Evolutionary conservation across 768 basidiomycete species (phyloP).

Genomic region (Pisolithus tinctorius): DNA sequence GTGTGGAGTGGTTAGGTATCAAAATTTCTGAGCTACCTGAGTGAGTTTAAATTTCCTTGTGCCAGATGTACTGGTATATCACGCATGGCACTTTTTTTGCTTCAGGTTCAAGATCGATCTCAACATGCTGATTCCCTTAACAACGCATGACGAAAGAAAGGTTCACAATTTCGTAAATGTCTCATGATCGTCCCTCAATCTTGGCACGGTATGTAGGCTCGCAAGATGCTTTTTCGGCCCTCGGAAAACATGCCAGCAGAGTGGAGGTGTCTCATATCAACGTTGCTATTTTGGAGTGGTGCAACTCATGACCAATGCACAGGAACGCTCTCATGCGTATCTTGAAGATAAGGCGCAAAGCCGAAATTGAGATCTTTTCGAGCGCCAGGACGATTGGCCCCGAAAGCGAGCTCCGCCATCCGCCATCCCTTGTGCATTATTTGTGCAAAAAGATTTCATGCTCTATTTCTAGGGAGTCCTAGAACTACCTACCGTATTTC

Average conservation of each 20-base stretch:
- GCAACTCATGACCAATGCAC: conserved; percentile 1
- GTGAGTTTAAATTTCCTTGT: conserved; percentile 32
- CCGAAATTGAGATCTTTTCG: conserved; percentile 78
- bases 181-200: neutral
- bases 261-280: conserved; percentile 55
- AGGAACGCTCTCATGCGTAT: conserved; percentile 81
- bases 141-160: conserved; percentile 69
- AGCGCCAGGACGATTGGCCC: conserved; percentile 3
- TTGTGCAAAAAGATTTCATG: conserved; percentile 20
- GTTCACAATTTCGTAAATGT: conserved; percentile 27
- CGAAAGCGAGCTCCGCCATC: conserved; percentile 5
- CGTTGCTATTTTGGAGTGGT: neutral
- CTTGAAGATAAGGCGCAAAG: conserved; percentile 78
- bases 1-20: conserved; percentile 79
- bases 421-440: conserved; percentile 19
- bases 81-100: neutral
- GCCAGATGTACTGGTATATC: neutral
- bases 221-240: conserved; percentile 49
- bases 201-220: conserved; percentile 47
- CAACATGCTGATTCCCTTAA: conserved; percentile 63
- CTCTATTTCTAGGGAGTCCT: conserved; percentile 4
- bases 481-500: neutral
- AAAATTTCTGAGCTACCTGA: conserved; percentile 56
- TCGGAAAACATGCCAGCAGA: conserved; percentile 38
- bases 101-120: conserved; percentile 52